A percentile compares a stretch with the other conserved stretches of the same genome.
These are phyloP conservation scores for Eimeria praecox DNA, from an alignment of 169 alveolate genomes.

Conservation along the genomic window DNA sequence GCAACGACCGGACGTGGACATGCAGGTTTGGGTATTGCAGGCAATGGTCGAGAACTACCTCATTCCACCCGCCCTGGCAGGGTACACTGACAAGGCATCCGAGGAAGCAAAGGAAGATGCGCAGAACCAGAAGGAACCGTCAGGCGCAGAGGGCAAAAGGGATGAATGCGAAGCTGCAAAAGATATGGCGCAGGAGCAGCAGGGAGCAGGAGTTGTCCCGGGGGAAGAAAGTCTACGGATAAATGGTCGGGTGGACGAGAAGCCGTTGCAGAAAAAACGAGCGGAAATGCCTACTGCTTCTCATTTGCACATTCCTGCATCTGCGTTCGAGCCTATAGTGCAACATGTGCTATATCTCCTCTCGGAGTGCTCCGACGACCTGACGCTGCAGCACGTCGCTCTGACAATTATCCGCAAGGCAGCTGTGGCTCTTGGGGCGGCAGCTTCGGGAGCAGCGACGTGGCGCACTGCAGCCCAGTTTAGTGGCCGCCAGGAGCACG, in stretches of 20 bases:
- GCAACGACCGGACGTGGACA: slow-evolving; percentile 77
- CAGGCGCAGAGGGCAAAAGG: not conserved
- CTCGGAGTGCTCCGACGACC: slow-evolving; percentile 50
- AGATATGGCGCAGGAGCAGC: not conserved
- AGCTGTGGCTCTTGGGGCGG: slow-evolving; percentile 62
- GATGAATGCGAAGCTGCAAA: not conserved
- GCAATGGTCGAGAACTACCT: slow-evolving; percentile 61
- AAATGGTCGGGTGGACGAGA: not conserved
- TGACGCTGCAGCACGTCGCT: slow-evolving; percentile 79
- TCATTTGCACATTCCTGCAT: slow-evolving; percentile 22
- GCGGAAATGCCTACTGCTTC: not conserved
- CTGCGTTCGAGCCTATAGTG: slow-evolving; percentile 55
- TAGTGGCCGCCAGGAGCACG: not conserved
- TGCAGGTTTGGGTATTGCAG: slow-evolving; percentile 74
- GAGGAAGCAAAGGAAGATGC: not conserved
- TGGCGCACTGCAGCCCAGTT: slow-evolving; percentile 7
- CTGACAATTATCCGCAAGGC: slow-evolving; percentile 37
- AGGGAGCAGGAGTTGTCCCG: not conserved
- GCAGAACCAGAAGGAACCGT: not conserved
- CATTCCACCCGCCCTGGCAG: slow-evolving; percentile 33
- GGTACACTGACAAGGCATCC: not conserved
- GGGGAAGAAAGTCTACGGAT: not conserved
- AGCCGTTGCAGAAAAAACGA: not conserved
- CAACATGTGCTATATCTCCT: slow-evolving; percentile 71
- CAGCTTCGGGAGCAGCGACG: slow-evolving; percentile 65